These are phyloP conservation scores for Kernera saxatilis DNA, from an alignment of 345 rosid genomes.

Conservation along the genomic window DNA sequence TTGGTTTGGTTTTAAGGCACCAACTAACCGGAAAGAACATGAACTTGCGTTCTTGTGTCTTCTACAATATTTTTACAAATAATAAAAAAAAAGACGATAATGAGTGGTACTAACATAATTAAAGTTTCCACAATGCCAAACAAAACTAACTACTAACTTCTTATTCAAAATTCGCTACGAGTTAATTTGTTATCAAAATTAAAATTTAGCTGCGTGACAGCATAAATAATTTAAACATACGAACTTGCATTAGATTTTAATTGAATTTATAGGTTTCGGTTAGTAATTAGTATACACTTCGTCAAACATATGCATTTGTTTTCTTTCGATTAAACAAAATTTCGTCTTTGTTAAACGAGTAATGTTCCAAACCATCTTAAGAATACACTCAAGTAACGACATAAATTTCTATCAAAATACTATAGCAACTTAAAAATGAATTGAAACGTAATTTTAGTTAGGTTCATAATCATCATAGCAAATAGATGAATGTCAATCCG, in stretches of 20 bases:
- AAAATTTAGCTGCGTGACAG: not conserved
- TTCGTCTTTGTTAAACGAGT: not conserved
- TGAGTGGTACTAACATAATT: not conserved
- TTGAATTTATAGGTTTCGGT: not conserved
- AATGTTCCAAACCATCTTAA: not conserved
- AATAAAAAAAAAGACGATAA: not conserved
- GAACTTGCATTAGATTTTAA: not conserved
- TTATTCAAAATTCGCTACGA: not conserved
- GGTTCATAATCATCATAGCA: not conserved
- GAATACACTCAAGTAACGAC: not conserved
- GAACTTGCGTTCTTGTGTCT: slow-evolving; percentile 17
- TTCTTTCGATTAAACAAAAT: not conserved
- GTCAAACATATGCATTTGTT: no score
- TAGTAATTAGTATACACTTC: not conserved
- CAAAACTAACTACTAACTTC: not conserved
- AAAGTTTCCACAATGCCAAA: not conserved
- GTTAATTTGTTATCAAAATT: not conserved
- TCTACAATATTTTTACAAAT: not conserved
- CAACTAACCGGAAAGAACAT: slow-evolving; percentile 13
- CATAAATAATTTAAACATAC: not conserved
- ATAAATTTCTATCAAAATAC: not conserved
- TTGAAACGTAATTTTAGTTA: not conserved
- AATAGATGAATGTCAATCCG: not conserved
- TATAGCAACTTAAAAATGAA: not conserved
- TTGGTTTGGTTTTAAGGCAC: slow-evolving; percentile 21